Evolutionary conservation across 495 filamentous ascomycete genomes (phyloP).

Genomic region (Talaromyces wortmannii): DNA sequence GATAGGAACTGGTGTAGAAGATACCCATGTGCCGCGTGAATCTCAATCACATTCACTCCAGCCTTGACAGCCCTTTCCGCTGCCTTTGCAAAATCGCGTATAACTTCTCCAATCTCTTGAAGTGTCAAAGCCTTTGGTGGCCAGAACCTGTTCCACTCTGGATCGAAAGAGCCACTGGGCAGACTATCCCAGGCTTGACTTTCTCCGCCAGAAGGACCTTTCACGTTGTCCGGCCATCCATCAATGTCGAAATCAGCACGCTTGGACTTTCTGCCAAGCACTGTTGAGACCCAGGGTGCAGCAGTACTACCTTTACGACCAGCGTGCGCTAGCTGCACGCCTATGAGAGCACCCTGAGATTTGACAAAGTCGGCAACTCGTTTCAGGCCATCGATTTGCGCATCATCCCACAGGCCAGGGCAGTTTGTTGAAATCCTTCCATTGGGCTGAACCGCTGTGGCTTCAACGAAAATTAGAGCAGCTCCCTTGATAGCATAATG

Average conservation of each 20-base stretch:
- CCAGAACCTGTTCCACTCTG: slow-evolving; percentile 49
- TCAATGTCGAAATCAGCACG: slow-evolving; percentile 37
- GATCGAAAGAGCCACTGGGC: slow-evolving; percentile 2
- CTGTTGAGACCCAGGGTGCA: slow-evolving; percentile 41
- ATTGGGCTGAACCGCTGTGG: slow-evolving; percentile 49
- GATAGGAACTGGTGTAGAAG: slow-evolving; percentile 52
- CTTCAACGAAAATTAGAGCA: slow-evolving; percentile 53
- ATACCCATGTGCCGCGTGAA: slow-evolving; percentile 52
- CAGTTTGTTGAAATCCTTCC: slow-evolving; percentile 58
- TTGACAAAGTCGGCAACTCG: slow-evolving; percentile 47
- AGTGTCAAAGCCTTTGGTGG: slow-evolving; percentile 42
- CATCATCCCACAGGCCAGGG: slow-evolving; percentile 54
- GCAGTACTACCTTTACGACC: slow-evolving; percentile 56
- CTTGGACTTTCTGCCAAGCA: slow-evolving; percentile 10
- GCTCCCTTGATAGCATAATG: slow-evolving; percentile 48
- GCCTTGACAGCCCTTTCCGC: slow-evolving; percentile 40
- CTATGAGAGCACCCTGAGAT: slow-evolving; percentile 51
- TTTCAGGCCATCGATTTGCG: slow-evolving; percentile 50
- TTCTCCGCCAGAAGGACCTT: slow-evolving; percentile 36
- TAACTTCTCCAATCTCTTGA: slow-evolving; percentile 41
- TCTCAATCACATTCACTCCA: slow-evolving; percentile 43
- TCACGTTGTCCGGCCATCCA: slow-evolving; percentile 58
- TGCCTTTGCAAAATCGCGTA: slow-evolving; percentile 36
- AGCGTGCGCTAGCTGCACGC: slow-evolving; percentile 62
- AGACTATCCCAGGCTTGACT: slow-evolving; percentile 28